phyloP scores from a whole-genome alignment of 345 rosid genomes.

The Salix suchowensis region DNA sequence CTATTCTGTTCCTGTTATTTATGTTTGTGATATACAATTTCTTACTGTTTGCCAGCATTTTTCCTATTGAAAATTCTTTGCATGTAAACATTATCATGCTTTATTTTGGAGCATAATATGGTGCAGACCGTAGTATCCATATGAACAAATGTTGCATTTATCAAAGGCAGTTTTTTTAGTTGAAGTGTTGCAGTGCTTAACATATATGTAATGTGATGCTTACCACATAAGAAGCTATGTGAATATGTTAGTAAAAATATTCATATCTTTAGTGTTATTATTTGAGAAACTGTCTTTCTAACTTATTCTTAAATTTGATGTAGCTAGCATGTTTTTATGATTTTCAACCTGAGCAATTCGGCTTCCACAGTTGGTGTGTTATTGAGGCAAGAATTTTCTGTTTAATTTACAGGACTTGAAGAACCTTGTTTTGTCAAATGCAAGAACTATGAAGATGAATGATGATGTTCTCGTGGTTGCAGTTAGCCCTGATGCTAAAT shows the following conservation, averaged over 20 bases:
- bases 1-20: neutral
- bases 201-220: no score
- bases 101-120: neutral
- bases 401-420: constrained; percentile 55
- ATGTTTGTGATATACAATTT: neutral
- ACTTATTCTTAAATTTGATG: no score
- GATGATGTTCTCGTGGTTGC: constrained; percentile 86
- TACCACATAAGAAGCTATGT: no score
- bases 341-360: neutral
- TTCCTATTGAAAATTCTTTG: neutral
- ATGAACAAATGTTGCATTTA: no score
- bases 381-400: constrained; percentile 11
- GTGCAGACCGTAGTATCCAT: no score
- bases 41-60: neutral
- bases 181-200: no score
- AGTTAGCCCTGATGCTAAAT: constrained; percentile 82
- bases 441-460: constrained; percentile 83
- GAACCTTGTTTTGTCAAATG: constrained; percentile 59
- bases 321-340: neutral
- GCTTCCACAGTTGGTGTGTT: neutral
- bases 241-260: no score
- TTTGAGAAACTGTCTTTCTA: no score
- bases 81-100: neutral
- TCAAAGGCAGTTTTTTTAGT: no score
- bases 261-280: no score